Conservation (phyloP, 306 rosid genomes). For the Cucurbita pepo region DNA sequence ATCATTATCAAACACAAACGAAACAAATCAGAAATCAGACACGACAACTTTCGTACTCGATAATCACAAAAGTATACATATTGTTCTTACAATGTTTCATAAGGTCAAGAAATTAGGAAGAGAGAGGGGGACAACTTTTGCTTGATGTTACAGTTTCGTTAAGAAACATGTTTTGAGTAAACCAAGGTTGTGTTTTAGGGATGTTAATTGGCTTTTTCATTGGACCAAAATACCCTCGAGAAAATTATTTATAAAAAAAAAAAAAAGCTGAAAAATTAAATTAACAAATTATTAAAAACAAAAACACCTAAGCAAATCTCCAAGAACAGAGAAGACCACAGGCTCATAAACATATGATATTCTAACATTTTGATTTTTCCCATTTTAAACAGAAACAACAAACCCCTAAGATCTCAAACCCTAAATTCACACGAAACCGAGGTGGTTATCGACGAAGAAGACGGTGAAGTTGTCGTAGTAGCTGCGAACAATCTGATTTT, state of each 20-base stretch:
- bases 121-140: neutral
- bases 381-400: neutral
- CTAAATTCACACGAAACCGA: constrained; percentile 29
- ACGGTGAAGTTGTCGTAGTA: constrained; percentile 17
- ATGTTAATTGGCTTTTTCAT: neutral
- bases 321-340: neutral
- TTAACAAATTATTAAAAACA: neutral
- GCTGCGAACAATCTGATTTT: constrained; percentile 10
- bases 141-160: neutral
- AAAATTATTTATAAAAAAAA: neutral
- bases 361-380: neutral
- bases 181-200: neutral
- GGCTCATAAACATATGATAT: neutral
- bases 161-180: neutral
- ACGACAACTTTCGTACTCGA: neutral
- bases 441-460: constrained; percentile 46
- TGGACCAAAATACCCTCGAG: neutral
- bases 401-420: constrained; percentile 11
- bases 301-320: neutral
- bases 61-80: neutral
- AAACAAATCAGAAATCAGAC: too few species aligned
- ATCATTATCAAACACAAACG: too few species aligned
- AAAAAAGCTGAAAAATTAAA: neutral
- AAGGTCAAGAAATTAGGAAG: neutral
- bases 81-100: neutral